These are phyloP conservation scores for Debaryomycetaceae sp. DNA, from an alignment of 1,139 yeast species.

Conservation along the genomic window DNA sequence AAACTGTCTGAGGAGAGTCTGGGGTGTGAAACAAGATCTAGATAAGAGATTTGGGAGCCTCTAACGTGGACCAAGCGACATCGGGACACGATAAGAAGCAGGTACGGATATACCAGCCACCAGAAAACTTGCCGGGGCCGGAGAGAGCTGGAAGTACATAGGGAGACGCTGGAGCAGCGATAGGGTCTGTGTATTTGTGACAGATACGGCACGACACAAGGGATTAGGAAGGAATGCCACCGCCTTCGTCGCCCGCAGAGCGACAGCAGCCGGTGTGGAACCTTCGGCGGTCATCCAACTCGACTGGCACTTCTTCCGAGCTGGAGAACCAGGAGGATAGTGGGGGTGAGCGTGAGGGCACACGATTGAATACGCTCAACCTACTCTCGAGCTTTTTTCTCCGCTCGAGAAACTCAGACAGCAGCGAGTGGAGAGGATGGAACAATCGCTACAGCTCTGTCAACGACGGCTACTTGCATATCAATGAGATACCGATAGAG, in stretches of 20 bases:
- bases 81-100: too few relatives aligned
- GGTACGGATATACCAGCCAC: too few relatives aligned
- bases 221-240: slow-evolving; percentile 6
- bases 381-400: slow-evolving; percentile 6
- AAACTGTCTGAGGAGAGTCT: too few relatives aligned
- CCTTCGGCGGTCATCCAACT: neutral
- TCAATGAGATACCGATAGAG: slow-evolving; percentile 8
- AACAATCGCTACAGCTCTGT: slow-evolving; percentile 5
- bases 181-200: too few relatives aligned
- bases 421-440: slow-evolving; percentile 1
- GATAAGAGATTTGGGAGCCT: too few relatives aligned
- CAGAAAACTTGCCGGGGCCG: too few relatives aligned
- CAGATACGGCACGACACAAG: too few relatives aligned
- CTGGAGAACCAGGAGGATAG: slow-evolving; percentile 1
- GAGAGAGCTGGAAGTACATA: too few relatives aligned
- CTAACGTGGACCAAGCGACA: too few relatives aligned
- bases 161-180: too few relatives aligned
- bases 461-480: slow-evolving; percentile 8
- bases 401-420: slow-evolving; percentile 1
- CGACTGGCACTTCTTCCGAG: neutral
- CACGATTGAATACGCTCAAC: slow-evolving; percentile 7
- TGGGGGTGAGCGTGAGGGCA: slow-evolving; percentile 1
- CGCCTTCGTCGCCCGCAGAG: slow-evolving; percentile 9
- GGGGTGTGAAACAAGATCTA: too few relatives aligned
- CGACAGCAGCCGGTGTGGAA: slow-evolving; percentile 3